Evolutionary conservation across 257 asterid genomes (phyloP).

Genomic region (Ehretia macrophylla): DNA sequence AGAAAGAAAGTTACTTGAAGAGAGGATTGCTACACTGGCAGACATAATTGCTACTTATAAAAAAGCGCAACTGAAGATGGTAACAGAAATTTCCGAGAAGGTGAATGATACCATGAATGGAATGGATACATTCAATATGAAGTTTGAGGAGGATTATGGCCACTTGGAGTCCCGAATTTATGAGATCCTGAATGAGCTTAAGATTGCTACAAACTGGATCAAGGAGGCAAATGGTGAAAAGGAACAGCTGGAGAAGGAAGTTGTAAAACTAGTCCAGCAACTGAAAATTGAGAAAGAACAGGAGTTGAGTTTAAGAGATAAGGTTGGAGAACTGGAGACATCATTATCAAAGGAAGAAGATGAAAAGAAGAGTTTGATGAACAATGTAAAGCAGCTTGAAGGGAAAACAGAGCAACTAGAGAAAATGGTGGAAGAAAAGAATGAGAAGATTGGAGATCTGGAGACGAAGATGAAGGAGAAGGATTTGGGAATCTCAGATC

Average conservation of each 20-base stretch:
- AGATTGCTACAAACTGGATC: slow-evolving; percentile 43
- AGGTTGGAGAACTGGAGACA: slow-evolving; percentile 34
- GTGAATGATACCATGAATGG: slow-evolving; percentile 41
- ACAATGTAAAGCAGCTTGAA: slow-evolving; percentile 31
- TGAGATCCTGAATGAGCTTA: slow-evolving; percentile 62
- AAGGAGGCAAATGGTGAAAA: slow-evolving; percentile 44
- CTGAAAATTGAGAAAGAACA: slow-evolving; percentile 38
- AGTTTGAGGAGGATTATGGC: slow-evolving; percentile 91
- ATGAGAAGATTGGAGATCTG: slow-evolving; percentile 43
- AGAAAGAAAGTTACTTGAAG: slow-evolving; percentile 48
- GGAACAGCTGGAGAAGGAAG: slow-evolving; percentile 40
- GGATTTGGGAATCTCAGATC: slow-evolving; percentile 48
- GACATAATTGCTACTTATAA: slow-evolving; percentile 38
- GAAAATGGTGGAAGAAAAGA: slow-evolving; percentile 45
- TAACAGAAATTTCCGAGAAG: slow-evolving; percentile 38
- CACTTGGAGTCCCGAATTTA: slow-evolving; percentile 80
- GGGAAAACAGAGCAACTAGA: slow-evolving; percentile 41
- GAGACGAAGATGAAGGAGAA: slow-evolving; percentile 50
- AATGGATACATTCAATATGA: slow-evolving; percentile 60
- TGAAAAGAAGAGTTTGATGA: slow-evolving; percentile 39
- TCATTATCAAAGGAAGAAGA: slow-evolving; percentile 31
- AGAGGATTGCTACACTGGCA: slow-evolving; percentile 35
- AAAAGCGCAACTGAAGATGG: slow-evolving; percentile 43
- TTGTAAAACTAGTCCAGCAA: slow-evolving; percentile 33
- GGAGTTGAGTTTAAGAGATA: slow-evolving; percentile 26